phyloP scores from a whole-genome alignment of 2,329 filamentous ascomycete genomes.

The Alternaria arbusti region DNA sequence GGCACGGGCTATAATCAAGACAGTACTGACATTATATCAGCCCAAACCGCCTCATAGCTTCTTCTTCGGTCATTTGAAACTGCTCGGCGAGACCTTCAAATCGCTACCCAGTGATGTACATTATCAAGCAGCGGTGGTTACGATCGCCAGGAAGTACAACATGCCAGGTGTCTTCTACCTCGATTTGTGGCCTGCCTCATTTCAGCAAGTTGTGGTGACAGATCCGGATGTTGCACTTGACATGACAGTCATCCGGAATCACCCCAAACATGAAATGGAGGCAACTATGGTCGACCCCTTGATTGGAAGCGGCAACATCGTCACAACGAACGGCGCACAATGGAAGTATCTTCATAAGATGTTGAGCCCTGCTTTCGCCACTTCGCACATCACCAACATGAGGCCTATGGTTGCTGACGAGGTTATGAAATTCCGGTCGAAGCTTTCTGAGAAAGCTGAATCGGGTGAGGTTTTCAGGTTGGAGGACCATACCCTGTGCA shows the following conservation, averaged over 20 bases:
- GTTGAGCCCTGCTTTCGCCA: conserved; percentile 46
- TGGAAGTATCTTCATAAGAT: conserved; percentile 48
- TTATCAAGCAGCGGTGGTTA: conserved; percentile 43
- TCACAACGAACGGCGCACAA: conserved; percentile 35
- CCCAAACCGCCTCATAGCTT: conserved; percentile 52
- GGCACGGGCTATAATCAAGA: not conserved
- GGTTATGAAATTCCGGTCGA: conserved; percentile 37
- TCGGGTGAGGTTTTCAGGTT: conserved; percentile 32
- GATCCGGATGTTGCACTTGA: conserved; percentile 49
- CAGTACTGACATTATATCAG: conserved; percentile 14
- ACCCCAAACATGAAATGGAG: conserved; percentile 41
- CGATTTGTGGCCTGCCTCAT: conserved; percentile 53
- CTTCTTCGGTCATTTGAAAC: conserved; percentile 50
- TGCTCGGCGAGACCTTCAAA: conserved; percentile 45
- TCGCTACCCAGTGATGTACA: conserved; percentile 45
- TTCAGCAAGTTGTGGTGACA: conserved; percentile 40
- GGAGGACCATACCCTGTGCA: conserved; percentile 25
- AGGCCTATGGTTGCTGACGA: conserved; percentile 31
- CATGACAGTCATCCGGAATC: conserved; percentile 42
- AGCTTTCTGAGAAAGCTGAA: conserved; percentile 24
- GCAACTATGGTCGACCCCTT: conserved; percentile 29
- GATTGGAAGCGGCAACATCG: conserved; percentile 37
- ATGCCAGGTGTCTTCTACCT: conserved; percentile 51
- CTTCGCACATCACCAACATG: conserved; percentile 38
- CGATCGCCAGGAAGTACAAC: conserved; percentile 46